These are phyloP conservation scores for Bryoglossum gracile DNA, from an alignment of 495 filamentous ascomycete species.

Conservation along the genomic window DNA sequence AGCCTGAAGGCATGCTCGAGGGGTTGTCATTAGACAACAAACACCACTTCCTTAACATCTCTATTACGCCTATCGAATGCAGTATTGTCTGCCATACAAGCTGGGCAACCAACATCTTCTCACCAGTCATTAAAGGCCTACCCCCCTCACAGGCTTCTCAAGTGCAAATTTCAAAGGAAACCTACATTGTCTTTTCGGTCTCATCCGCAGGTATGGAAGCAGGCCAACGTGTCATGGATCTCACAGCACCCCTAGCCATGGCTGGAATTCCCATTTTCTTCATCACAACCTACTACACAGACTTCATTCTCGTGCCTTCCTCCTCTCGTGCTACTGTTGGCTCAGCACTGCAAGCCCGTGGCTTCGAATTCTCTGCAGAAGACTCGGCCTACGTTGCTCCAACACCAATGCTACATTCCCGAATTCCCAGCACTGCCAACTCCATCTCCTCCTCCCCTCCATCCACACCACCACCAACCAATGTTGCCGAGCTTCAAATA, in stretches of 20 bases:
- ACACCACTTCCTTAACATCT: conserved; percentile 87
- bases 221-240: conserved; percentile 84
- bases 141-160: conserved; percentile 39
- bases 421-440: conserved; percentile 33
- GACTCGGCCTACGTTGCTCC: conserved; percentile 63
- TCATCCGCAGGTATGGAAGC: conserved; percentile 84
- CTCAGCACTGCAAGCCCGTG: conserved; percentile 64
- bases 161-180: conserved; percentile 70
- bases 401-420: conserved; percentile 35
- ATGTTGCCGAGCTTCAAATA: conserved; percentile 67
- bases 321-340: conserved; percentile 67
- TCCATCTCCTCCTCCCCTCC: conserved; percentile 46
- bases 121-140: conserved; percentile 53
- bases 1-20: conserved; percentile 32
- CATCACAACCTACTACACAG: conserved; percentile 95
- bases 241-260: conserved; percentile 85
- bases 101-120: conserved; percentile 66
- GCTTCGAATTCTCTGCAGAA: conserved; percentile 75
- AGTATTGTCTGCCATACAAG: conserved; percentile 79
- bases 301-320: conserved; percentile 87
- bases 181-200: conserved; percentile 83
- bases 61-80: conserved; percentile 86
- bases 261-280: conserved; percentile 96
- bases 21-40: conserved; percentile 39
- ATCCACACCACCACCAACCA: conserved; percentile 69